Conservation (phyloP, 1,284 basidiomycete genomes). For the Singerocomus inundabilis region DNA sequence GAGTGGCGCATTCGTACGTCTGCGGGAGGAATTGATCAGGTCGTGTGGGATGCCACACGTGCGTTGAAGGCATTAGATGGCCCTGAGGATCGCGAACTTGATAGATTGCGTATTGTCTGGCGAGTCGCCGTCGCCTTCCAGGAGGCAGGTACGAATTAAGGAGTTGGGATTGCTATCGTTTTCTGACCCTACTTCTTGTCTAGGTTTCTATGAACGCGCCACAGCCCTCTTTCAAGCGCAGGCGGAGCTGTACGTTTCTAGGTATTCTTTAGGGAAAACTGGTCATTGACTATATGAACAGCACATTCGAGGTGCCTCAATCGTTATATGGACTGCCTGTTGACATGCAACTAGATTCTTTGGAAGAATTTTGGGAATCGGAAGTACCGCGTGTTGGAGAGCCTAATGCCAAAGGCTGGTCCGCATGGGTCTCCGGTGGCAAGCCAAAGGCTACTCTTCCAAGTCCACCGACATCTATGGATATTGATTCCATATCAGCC, state of each 20-base stretch:
- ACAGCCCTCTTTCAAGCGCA: constrained; percentile 75
- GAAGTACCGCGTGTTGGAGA: constrained; percentile 68
- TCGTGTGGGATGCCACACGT: constrained; percentile 49
- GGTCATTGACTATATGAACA: constrained; percentile 28
- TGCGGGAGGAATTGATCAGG: constrained; percentile 46
- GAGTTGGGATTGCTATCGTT: not conserved
- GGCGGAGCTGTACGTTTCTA: constrained; percentile 61
- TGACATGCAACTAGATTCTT: constrained; percentile 46
- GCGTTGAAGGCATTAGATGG: constrained; percentile 40
- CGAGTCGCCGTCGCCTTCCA: constrained; percentile 65
- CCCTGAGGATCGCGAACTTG: constrained; percentile 47
- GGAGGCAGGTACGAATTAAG: constrained; percentile 64
- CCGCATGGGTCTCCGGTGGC: constrained; percentile 50
- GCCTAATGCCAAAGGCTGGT: constrained; percentile 58
- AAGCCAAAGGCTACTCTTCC: constrained; percentile 30
- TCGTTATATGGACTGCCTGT: constrained; percentile 42
- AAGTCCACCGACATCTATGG: constrained; percentile 16
- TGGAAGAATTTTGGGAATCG: constrained; percentile 79
- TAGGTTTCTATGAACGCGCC: constrained; percentile 63
- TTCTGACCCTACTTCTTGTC: constrained; percentile 17
- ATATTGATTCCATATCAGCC: constrained; percentile 22
- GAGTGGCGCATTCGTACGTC: constrained; percentile 63
- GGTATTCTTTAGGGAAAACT: not conserved
- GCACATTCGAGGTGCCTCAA: constrained; percentile 54
- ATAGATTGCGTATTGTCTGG: constrained; percentile 68